A percentile compares a stretch with the other conserved stretches of the same genome.
Conservation (phyloP, 2,329 filamentous ascomycete species). For the Sporothrix variecibatus region DNA sequence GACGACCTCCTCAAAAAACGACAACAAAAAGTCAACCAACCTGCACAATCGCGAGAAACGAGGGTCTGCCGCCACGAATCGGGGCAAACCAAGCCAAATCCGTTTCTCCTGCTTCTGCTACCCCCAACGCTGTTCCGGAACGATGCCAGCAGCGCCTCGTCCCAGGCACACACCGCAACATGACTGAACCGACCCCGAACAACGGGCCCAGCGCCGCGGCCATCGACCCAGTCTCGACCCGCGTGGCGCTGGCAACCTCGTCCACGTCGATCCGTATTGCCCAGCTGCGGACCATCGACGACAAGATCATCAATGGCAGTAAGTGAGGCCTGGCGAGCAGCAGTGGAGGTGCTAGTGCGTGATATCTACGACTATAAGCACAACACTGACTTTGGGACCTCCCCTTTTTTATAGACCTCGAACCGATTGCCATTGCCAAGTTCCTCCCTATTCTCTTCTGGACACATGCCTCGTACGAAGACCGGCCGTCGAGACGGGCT, state of each 20-base stretch:
- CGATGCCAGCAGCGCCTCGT: conserved; percentile 28
- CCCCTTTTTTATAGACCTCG: conserved; percentile 44
- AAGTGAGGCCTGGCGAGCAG: conserved; percentile 31
- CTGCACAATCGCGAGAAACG: conserved; percentile 24
- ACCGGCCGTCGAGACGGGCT: conserved; percentile 79
- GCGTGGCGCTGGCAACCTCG: conserved; percentile 57
- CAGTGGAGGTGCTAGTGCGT: background rate
- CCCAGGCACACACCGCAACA: conserved; percentile 38
- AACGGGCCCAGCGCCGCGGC: conserved; percentile 36
- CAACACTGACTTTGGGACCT: background rate
- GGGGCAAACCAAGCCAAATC: conserved; percentile 24
- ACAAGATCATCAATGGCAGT: conserved; percentile 59
- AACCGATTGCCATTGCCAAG: conserved; percentile 51
- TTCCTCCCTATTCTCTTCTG: conserved; percentile 77
- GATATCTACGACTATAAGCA: background rate
- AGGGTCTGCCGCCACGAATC: conserved; percentile 26
- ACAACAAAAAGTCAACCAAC: background rate
- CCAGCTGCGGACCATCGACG: conserved; percentile 58
- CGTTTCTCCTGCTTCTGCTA: conserved; percentile 22
- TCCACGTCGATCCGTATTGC: conserved; percentile 60
- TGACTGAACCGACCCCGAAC: conserved; percentile 53
- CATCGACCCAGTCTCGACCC: conserved; percentile 30
- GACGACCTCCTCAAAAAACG: conserved; percentile 8
- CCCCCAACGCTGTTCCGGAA: conserved; percentile 16
- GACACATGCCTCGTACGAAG: conserved; percentile 84